Evolutionary conservation across 306 rosid genomes (phyloP).

Genomic region (Vigna unguiculata): DNA sequence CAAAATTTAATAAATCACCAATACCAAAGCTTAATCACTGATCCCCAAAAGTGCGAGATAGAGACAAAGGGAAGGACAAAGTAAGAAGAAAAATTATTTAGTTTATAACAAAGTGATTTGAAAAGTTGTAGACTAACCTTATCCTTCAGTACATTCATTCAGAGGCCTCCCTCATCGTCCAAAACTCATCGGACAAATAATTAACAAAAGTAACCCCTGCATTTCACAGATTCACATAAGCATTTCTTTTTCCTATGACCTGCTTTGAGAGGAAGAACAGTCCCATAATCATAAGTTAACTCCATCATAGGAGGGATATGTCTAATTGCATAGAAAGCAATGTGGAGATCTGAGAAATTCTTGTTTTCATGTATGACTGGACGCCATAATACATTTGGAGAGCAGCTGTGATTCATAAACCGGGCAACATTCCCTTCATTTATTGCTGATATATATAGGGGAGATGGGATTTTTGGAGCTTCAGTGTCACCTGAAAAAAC

Average conservation of each 20-base stretch:
- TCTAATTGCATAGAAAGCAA: constrained; percentile 72
- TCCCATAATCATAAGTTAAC: constrained; percentile 91
- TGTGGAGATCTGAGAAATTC: constrained; percentile 68
- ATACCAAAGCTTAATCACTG: constrained; percentile 2
- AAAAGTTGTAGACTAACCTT: constrained; percentile 60
- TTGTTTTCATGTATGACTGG: constrained; percentile 71
- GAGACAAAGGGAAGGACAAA: not conserved
- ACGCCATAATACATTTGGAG: constrained; percentile 88
- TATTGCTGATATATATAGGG: constrained; percentile 71
- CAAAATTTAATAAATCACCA: constrained; percentile 18
- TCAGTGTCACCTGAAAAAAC: constrained; percentile 72
- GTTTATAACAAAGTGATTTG: constrained; percentile 21
- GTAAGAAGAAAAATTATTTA: not conserved
- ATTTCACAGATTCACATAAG: constrained; percentile 75
- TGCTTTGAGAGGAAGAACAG: constrained; percentile 59
- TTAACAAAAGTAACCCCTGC: constrained; percentile 75
- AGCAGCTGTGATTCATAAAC: constrained; percentile 95
- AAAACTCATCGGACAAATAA: constrained; percentile 45
- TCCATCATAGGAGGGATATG: constrained; percentile 93
- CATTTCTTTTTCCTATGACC: constrained; percentile 81
- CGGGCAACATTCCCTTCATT: constrained; percentile 91
- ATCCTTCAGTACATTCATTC: constrained; percentile 38
- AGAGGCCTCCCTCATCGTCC: constrained; percentile 44
- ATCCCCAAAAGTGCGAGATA: constrained; percentile 23
- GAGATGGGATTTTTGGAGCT: constrained; percentile 69